A percentile compares a stretch with the other conserved stretches of the same genome.
These are phyloP conservation scores for Aspergillus brasiliensis DNA, from an alignment of 2,329 filamentous ascomycete species.

Conservation along the genomic window DNA sequence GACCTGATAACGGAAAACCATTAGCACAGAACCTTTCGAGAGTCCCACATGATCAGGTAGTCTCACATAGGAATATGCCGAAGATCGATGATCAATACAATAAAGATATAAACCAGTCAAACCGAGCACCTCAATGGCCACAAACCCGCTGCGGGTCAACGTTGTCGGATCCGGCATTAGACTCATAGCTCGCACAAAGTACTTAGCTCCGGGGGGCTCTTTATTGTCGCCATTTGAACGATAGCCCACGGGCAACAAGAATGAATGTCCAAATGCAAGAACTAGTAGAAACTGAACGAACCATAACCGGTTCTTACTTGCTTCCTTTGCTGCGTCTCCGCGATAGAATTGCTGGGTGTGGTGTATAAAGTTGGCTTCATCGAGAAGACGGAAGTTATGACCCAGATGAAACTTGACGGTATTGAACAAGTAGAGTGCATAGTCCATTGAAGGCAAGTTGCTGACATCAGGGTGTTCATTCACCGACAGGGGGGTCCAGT, in stretches of 20 bases:
- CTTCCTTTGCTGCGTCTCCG: conserved; percentile 19
- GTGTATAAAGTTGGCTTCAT: conserved; percentile 13
- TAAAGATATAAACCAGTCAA: conserved; percentile 43
- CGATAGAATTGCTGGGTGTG: conserved; percentile 32
- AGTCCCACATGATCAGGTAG: conserved; percentile 17
- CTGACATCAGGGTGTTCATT: conserved; percentile 28
- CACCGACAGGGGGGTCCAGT: no score
- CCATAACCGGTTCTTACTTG: conserved; percentile 26
- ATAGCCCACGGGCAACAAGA: conserved; percentile 2
- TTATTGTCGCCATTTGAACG: conserved; percentile 6
- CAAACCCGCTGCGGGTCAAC: no score
- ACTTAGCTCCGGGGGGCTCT: conserved; percentile 21
- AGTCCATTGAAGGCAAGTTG: conserved; percentile 18
- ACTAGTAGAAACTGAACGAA: conserved; percentile 21
- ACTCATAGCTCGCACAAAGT: conserved; percentile 33
- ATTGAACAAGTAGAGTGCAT: conserved; percentile 21
- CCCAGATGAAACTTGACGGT: conserved; percentile 24
- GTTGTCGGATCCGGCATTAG: conserved; percentile 22
- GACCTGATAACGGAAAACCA: conserved; percentile 29
- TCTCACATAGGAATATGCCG: conserved; percentile 36
- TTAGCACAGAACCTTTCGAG: not conserved
- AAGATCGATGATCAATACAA: conserved; percentile 37
- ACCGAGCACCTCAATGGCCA: conserved; percentile 41
- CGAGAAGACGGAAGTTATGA: conserved; percentile 19
- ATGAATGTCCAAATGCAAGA: conserved; percentile 21